Conservation (phyloP, 257 asterid species). For the Hygrophila difformis region DNA sequence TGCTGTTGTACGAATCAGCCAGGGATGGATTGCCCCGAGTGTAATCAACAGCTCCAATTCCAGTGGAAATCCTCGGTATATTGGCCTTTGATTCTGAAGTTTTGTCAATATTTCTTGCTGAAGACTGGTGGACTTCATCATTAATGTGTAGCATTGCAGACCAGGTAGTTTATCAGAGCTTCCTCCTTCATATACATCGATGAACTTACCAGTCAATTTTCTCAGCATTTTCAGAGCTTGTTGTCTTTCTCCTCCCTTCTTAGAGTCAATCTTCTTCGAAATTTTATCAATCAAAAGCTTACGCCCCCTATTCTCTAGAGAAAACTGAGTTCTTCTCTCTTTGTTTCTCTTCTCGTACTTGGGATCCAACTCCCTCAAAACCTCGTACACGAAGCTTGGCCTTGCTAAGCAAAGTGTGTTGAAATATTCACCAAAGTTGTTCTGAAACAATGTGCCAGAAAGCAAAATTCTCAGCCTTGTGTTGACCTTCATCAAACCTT, state of each 20-base stretch:
- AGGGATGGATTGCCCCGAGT: conserved; percentile 94
- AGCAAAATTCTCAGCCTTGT: conserved; percentile 80
- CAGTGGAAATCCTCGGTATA: conserved; percentile 79
- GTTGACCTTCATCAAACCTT: conserved; percentile 82
- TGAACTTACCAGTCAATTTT: conserved; percentile 70
- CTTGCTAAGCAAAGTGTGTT: conserved; percentile 85
- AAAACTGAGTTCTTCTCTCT: conserved; percentile 45
- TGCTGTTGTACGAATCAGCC: conserved; percentile 77
- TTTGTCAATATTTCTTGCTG: conserved; percentile 64
- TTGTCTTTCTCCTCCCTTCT: conserved; percentile 48
- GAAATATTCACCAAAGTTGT: conserved; percentile 94
- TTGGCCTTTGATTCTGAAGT: conserved; percentile 74
- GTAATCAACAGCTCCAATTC: conserved; percentile 85
- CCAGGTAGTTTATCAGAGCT: conserved; percentile 78
- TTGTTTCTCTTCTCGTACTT: conserved; percentile 62
- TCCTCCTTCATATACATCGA: conserved; percentile 89
- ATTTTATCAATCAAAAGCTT: conserved; percentile 76
- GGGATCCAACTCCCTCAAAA: conserved; percentile 77
- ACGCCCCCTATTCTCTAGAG: conserved; percentile 75
- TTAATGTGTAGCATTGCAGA: conserved; percentile 79
- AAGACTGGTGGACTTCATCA: conserved; percentile 83
- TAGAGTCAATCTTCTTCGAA: conserved; percentile 70
- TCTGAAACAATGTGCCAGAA: conserved; percentile 91
- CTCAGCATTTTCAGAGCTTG: conserved; percentile 64
- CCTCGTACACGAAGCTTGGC: conserved; percentile 77